Evolutionary conservation across 2,329 filamentous ascomycete species (phyloP), one percentile per base, ranked within the genome.

Genomic region (Exophiala xenobiotica): DNA sequence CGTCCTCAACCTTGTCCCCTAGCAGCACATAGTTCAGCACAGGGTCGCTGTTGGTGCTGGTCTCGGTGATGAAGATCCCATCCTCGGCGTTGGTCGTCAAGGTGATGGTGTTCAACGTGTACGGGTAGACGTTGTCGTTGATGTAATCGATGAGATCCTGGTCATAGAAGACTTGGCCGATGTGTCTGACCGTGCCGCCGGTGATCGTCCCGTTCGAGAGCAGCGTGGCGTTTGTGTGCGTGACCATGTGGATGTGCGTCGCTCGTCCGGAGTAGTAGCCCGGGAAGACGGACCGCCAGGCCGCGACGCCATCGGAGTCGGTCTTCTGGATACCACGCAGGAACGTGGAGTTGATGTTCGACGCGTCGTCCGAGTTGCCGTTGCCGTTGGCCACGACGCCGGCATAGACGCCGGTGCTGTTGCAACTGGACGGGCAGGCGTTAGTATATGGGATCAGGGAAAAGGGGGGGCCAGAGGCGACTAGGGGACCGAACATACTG

Each of bases 111-210:
- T 81, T 80, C 49, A 65, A 64, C 4, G 53, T 65, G 65, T 81
- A 81, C 0, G 78, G 77, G 0, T 63, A 52, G 1, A 67, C 70
- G 7, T 65, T 64, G 54, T 82, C 76, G 35, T 38, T 38, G 48
- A 85, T 79, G 31, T 70, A 56, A 20, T 61, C 60, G 58, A 81
- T 75, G 7, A 86, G 75, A 56, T 73, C 70, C 63, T 85, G 78
- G 64, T 86, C 81, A 49, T 82, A 82, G 74, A 82, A 86, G 44
- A 83, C 63, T 64, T 87, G 83, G 14, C 83, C 82, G 31, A 85
- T 74, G 67, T 86, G 82, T 6, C 78, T 75, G 51, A 79, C 74
- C 44, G 68, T 72, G 55, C 80, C 74, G 51, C 79, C 78, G 47
- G 76, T 78, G 62, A 77, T 81, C 40, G 70, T 58, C 20, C 51